Base-by-base conservation (phyloP, 371 early-diverging fungal genomes). In the Cokeromyces recurvatus region DNA sequence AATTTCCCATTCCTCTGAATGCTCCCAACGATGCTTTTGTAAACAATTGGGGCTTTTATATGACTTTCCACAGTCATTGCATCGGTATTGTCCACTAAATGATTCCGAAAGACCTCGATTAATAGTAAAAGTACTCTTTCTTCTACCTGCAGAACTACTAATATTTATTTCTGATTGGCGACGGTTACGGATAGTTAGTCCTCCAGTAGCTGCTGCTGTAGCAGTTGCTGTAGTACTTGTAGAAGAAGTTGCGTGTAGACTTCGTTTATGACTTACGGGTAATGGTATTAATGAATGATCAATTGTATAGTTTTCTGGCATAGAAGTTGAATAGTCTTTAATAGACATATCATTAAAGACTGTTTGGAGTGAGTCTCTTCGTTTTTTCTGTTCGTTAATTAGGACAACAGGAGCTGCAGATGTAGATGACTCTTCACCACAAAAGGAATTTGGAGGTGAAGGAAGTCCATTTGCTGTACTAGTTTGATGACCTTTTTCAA, bases 1-100 rank as follows among this genome's bases (percentile, higher is more conserved):
- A 37, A 76, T 47, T 29, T 74, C 74, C 88, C 88, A 87, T 47
- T 78, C 68, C 38, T 76, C 78, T 15, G 84, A 81, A 44, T 87
- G 88, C 48, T 86, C 83, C 84, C 84, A 82, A 21, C 79, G 76
- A 59, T 87, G 88, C 55, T 82, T 83, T 56, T 70, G 60, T 10
- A 87, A 64, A 38, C 84, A 85, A 47, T 80, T 83, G 25, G 81
- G 76, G 43, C 79, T 81, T 43, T 84, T 84, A 59, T 85, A 86
- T 2, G 75, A 62, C 58, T 87, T 87, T 43, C 85, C 85, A 62
- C 88, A 87, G 19, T 75, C 78, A 17, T 71, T 59, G 41, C 87
- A 87, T 42, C 71, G 57, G 22, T 46, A 44, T 10, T 53, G 61
- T n/a, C 53, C 45, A 47, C 35, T 44, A 47, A 48, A 56, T 23